These are phyloP conservation scores for Quercus lobata DNA, from an alignment of 331 rosid species.

Conservation along the genomic window DNA sequence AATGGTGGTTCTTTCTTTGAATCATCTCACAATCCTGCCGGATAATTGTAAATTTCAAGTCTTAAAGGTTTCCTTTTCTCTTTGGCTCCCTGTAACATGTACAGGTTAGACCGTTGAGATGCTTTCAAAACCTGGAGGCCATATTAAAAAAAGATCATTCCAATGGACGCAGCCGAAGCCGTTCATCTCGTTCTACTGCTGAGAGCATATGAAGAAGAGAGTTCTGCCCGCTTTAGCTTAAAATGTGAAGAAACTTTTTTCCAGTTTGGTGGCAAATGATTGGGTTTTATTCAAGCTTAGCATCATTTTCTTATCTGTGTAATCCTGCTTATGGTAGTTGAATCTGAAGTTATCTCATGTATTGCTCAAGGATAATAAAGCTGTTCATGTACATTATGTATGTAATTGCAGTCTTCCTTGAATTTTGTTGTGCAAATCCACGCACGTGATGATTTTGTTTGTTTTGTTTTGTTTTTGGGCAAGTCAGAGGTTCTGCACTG, in stretches of 20 bases:
- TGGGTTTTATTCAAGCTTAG: not conserved
- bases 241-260: not conserved
- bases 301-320: constrained; percentile 1
- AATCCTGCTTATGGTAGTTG: not conserved
- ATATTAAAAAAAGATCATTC: constrained; percentile 32
- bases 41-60: not conserved
- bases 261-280: not conserved
- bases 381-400: constrained; percentile 6
- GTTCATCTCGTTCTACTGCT: constrained; percentile 33
- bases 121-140: constrained; percentile 46
- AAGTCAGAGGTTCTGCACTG: too few species aligned
- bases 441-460: not conserved
- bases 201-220: constrained; percentile 13
- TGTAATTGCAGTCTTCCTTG: constrained; percentile 11
- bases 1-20: not conserved
- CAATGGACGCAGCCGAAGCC: constrained; percentile 22
- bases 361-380: not conserved
- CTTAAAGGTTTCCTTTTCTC: not conserved
- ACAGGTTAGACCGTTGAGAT: constrained; percentile 53
- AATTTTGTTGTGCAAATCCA: not conserved
- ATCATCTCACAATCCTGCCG: not conserved
- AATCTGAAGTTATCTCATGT: not conserved
- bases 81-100: not conserved
- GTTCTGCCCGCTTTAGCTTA: not conserved
- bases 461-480: not conserved